Evolutionary conservation across 2,329 filamentous ascomycete species (phyloP).

Genomic region (Phaeophleospora eucalypticola): DNA sequence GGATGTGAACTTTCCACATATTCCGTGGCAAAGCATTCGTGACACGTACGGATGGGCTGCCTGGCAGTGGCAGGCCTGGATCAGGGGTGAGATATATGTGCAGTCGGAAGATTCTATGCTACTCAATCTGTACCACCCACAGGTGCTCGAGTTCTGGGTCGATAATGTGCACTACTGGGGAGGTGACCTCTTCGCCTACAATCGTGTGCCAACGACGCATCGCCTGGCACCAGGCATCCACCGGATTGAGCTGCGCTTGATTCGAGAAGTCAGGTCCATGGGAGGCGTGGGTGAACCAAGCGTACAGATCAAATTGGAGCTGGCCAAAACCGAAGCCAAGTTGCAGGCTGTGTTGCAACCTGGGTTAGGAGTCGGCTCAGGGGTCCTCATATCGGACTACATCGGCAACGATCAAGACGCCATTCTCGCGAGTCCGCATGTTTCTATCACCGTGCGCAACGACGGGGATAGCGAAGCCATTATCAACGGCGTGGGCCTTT

Average conservation of each 20-base stretch:
- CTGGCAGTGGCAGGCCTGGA: conserved; percentile 57
- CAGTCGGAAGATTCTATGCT: conserved; percentile 27
- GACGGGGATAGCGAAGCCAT: conserved; percentile 21
- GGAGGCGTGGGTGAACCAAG: conserved; percentile 48
- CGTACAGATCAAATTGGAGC: conserved; percentile 41
- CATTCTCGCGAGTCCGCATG: conserved; percentile 44
- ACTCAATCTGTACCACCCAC: conserved; percentile 45
- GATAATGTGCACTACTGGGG: conserved; percentile 52
- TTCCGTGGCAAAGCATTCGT: conserved; percentile 53
- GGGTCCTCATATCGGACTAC: conserved; percentile 50
- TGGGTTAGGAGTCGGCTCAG: neutral
- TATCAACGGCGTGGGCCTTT: conserved; percentile 14
- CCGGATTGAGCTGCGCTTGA: conserved; percentile 49
- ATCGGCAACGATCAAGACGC: conserved; percentile 36
- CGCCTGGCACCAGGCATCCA: conserved; percentile 49
- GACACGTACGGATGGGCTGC: conserved; percentile 57
- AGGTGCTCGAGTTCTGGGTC: conserved; percentile 52
- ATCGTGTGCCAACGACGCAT: conserved; percentile 48
- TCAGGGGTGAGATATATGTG: conserved; percentile 47
- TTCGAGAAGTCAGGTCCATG: conserved; percentile 55
- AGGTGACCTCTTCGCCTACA: conserved; percentile 54
- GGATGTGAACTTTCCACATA: conserved; percentile 44
- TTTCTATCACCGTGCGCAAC: conserved; percentile 50
- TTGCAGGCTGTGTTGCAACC: conserved; percentile 25
- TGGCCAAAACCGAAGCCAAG: conserved; percentile 25